Evolutionary conservation across 2,329 filamentous ascomycete species (phyloP), one percentile per base, ranked within the genome.

Genomic region (Ascocoryne sarcoides): DNA sequence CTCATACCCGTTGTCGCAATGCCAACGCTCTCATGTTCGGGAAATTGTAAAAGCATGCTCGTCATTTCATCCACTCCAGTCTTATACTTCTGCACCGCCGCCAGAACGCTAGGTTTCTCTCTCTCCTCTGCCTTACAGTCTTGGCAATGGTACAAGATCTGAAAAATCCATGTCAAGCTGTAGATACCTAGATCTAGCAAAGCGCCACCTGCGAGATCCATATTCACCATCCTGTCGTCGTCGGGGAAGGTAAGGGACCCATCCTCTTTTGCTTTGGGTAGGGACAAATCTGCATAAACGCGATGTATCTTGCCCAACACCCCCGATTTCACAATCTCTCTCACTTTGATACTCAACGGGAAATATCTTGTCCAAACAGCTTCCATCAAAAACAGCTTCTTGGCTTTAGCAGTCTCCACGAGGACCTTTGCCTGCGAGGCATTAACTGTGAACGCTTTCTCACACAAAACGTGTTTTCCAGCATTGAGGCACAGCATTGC

Each of bases 321-420:
- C 1, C 57, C 59, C 1, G 42, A 44, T 2, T 42, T 52, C 3
- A 62, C 56, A 43, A 79, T 59, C 46, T 81, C 70, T 14, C 74
- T 60, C 10, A 79, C 65, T 36, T 76, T 70, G 44, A 79, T 68
- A 34, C 72, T 78, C 2, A 84, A 56, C 0, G 81, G 81, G 63
- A 84, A 82, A 58, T 79, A 84, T 20, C 81, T 65, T 10, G 79
- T 84, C 80, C 79, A 84, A 4, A 83, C 77, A 4, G 76, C 77
- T 54, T 80, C 76, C 75, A 79, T 79, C 29, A 80, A 57, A 63
- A 72, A 71, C 49, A 77, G 49, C 40, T 68, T 69, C 63, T 81
- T 82, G 54, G 71, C 65, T 55, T 67, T 71, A 0, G 81, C 80
- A 29, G 71, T 73, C 46, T 76, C 68, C 34, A 71, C 69, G 14